Base-by-base conservation (phyloP, 2,329 filamentous ascomycete genomes). In the Trichoderma gracile region DNA sequence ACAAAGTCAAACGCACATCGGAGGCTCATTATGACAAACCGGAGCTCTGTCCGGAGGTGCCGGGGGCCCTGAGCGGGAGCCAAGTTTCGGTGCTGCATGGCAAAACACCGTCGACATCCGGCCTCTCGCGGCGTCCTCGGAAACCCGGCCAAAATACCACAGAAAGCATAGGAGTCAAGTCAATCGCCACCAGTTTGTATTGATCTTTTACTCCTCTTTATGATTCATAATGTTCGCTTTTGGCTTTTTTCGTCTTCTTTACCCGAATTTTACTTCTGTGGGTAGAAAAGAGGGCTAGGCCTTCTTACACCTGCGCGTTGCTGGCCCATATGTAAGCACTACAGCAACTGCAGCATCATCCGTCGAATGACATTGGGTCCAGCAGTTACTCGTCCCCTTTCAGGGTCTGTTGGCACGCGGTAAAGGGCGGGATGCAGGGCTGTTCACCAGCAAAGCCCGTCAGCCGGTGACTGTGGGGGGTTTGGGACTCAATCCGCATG, bases 51-150 rank as follows among this genome's bases (percentile, higher is more conserved):
- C 54, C 54, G 54, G 54, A 30, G 40, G 40, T n/a, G 49, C 49
- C 49, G 49, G 49, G 49, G 57, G 25, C 58, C 58, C 58, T 61
- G 58, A 61, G 40, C 38, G 58, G 58, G 58, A 61, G 47, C 47
- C 58, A 50, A 21, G 25, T 2, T 38, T 61, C 58, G 58, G 58
- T 53, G 58, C 56, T 59, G 45, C 56, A 47, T 42, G 30, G 19
- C 45, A 38, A 30, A 30, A 30, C 6, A 3, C 55, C 57, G 47
- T 43, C 46, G 40, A 43, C 47, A 61, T 53, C 58, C 38, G 58
- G 58, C 47, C 33, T 52, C 33, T 21, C 47, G 25, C 56, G 56
- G 56, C 10, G 45, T 59, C 27, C 42, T 21, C 45, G 56, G 56
- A 45, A 42, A 38, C 45, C 21, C 45, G 33, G 56, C 25, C 30